Base-by-base conservation (phyloP, 345 rosid genomes). In the Aquilaria sinensis region DNA sequence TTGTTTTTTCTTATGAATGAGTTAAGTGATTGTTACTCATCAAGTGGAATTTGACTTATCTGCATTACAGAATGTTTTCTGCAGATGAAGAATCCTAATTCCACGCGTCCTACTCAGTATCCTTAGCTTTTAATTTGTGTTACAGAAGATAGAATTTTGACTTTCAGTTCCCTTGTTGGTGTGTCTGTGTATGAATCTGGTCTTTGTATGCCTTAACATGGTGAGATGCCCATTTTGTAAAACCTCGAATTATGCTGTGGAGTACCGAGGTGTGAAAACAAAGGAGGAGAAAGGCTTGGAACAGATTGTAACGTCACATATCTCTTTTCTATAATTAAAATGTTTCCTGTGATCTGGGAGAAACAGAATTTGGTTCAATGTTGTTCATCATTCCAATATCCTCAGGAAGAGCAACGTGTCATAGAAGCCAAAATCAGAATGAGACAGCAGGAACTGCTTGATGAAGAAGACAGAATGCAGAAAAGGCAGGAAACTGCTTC, bases 251-350 rank as follows among this genome's bases (percentile, higher is more conserved):
- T 95, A 95, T 75, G 99, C 96, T 37, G 99, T 95, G 51, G 99
- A 89, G 81, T 95, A 79, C 68, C 86, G 90, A 32, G 99, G 99
- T 67, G 87, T 81, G 61, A 95, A 89, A 81, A 56, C 96, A 46
- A 91, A 91, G 79, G 99, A 95, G 82, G 96, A 91, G 75, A 91
- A 87, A 77, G 92, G 99, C 72, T 75, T 87, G 55, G 99, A 95
- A 69, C 98, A 91, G 81, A 80, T 95, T 68, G 97, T 95, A 86
- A 89, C 94, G 12, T 61, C 46, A 6, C 31, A 2, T 12, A 12
- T 31, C 2, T 12, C 57, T 23, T 32, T 54, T 30, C 7, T 15
- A 14, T 33, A 50, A 23, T 32, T 8, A 32, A 23, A 41, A 23
- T 13, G 41, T 47, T 23, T 37, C 56, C 51, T 32, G 14, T 50